Conservation (phyloP, 2,329 filamentous ascomycete genomes). For the Colletotrichum sp. region DNA sequence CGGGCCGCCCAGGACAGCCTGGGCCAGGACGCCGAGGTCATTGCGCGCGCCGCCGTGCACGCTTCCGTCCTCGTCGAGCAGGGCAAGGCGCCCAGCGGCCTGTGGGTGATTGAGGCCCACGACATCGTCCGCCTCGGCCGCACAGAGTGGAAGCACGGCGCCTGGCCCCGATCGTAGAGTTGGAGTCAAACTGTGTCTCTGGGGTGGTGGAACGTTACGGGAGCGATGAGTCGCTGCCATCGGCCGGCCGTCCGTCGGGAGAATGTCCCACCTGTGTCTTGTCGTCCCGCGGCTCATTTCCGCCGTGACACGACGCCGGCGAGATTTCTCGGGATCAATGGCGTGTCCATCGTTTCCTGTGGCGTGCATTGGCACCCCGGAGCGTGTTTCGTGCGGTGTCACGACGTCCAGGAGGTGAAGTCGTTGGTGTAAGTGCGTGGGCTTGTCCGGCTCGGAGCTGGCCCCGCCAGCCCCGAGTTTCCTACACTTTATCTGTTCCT, state of each 20-base stretch:
- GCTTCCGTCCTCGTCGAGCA: conserved; percentile 63
- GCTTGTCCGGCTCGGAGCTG: neutral
- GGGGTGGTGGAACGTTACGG: neutral
- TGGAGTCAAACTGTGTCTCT: neutral
- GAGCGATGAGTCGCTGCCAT: neutral
- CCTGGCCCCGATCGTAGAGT: conserved; percentile 16
- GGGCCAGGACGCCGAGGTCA: conserved; percentile 76
- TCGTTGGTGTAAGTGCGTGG: neutral
- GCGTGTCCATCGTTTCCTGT: neutral
- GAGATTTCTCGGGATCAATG: neutral
- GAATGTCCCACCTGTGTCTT: neutral
- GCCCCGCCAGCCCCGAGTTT: neutral
- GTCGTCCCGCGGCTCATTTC: neutral
- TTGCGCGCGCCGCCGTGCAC: conserved; percentile 70
- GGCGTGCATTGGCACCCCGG: neutral
- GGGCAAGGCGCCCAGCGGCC: conserved; percentile 64
- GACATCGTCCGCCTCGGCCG: conserved; percentile 74
- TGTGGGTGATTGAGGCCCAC: conserved; percentile 62
- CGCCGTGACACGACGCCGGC: neutral
- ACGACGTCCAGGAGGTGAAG: neutral
- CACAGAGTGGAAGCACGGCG: conserved; percentile 54
- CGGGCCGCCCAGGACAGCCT: conserved; percentile 65
- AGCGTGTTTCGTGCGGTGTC: neutral
- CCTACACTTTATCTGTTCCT: neutral
- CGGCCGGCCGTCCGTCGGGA: neutral